These are phyloP conservation scores for Plenodomus tracheiphilus DNA, from an alignment of 2,329 filamentous ascomycete genomes.

Conservation along the genomic window DNA sequence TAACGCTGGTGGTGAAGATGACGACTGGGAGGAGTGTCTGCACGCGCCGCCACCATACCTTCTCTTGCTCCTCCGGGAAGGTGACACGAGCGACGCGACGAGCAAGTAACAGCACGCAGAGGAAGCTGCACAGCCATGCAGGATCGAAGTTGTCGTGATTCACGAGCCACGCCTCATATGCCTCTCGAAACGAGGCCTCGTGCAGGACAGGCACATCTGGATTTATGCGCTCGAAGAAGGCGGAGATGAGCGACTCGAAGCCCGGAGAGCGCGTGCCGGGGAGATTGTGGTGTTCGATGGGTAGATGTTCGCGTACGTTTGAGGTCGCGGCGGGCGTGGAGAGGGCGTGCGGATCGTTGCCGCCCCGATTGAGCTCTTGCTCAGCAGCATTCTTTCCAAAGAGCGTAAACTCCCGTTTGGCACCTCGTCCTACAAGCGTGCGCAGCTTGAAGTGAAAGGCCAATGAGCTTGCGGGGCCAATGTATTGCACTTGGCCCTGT, in stretches of 20 bases:
- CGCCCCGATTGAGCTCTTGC: slow-evolving; percentile 22
- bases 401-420: slow-evolving; percentile 43
- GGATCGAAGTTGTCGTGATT: slow-evolving; percentile 41
- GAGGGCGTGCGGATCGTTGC: slow-evolving; percentile 20
- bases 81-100: slow-evolving; percentile 39
- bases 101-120: slow-evolving; percentile 48
- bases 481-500: slow-evolving; percentile 51
- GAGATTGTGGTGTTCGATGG: slow-evolving; percentile 21
- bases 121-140: slow-evolving; percentile 48
- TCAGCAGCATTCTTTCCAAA: slow-evolving; percentile 49
- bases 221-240: slow-evolving; percentile 50
- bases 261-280: slow-evolving; percentile 9
- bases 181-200: slow-evolving; percentile 49
- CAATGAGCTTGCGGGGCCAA: slow-evolving; percentile 49
- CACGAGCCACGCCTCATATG: slow-evolving; percentile 43
- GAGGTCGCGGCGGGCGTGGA: slow-evolving; percentile 26
- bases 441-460: slow-evolving; percentile 49
- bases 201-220: slow-evolving; percentile 50
- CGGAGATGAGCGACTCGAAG: slow-evolving; percentile 43
- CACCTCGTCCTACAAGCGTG: slow-evolving; percentile 40
- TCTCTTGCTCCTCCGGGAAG: slow-evolving; percentile 45
- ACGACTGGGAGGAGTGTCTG: slow-evolving; percentile 48
- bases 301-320: slow-evolving; percentile 23
- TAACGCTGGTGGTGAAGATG: slow-evolving; percentile 49
- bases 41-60: slow-evolving; percentile 48